phyloP scores from a whole-genome alignment of 768 basidiomycete species.

The Porpolomopsis calyptriformis region DNA sequence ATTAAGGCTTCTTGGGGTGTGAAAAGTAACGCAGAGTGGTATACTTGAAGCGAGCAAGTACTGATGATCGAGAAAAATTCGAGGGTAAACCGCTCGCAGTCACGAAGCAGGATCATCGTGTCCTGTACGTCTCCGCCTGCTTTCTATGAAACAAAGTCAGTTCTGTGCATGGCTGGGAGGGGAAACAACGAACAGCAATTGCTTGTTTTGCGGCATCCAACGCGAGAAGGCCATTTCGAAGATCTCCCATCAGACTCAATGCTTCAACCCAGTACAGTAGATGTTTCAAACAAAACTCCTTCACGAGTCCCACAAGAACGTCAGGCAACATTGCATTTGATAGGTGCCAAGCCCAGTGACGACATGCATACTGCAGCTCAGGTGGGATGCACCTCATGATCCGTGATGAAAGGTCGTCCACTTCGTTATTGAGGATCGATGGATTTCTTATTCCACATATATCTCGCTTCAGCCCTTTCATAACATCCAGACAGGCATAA shows the following conservation, averaged over 20 bases:
- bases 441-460: neutral
- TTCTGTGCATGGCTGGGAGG: neutral
- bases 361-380: neutral
- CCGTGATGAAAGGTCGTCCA: neutral
- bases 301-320: neutral
- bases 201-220: neutral
- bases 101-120: neutral
- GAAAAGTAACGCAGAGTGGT: neutral
- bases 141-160: neutral
- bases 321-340: neutral
- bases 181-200: neutral
- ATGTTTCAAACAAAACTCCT: neutral
- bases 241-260: neutral
- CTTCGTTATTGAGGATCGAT: neutral
- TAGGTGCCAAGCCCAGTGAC: neutral
- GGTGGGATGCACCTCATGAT: neutral
- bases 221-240: neutral
- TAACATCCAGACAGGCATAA: neutral
- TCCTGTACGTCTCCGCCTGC: neutral
- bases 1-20: neutral
- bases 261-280: neutral
- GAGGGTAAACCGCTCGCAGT: neutral
- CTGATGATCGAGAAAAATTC: neutral
- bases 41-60: neutral
- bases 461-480: conserved; percentile 1